Evolutionary conservation across 2,329 filamentous ascomycete species (phyloP), one percentile per base, ranked within the genome.

Genomic region (Microdochium paspali): DNA sequence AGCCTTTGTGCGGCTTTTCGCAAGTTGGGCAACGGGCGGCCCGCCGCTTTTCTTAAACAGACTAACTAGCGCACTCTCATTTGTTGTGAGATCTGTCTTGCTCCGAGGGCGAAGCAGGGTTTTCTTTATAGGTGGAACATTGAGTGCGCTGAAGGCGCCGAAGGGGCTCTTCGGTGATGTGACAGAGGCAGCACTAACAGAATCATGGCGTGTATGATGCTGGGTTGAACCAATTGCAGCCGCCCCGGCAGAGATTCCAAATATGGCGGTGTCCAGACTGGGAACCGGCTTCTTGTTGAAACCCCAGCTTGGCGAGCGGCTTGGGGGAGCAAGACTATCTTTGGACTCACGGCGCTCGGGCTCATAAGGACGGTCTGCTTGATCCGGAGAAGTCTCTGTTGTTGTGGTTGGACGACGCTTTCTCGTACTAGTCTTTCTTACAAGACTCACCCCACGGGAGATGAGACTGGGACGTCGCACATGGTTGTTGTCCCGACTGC

Each of bases 241-340:
- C 30, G 76, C 69, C 42, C 70, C 70, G 28, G 69, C 73, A 3
- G 71, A 75, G 68, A 82, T 78, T 21, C 71, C 73, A 6, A 74
- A 66, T 35, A 84, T 61, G 2, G 77, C 74, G 0, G 76, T 81
- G 55, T 80, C 82, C 53, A 84, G 72, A 56, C 72, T 80, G 2
- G 79, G 77, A 2, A 70, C 67, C 24, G 63, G 63, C 50, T 74
- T 73, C 62, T 76, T 76, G 58, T 65, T 63, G 49, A 61, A 57
- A 44, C 67, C 64, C 70, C 73, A 77, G 53, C 75, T 79, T 13
- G 68, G 62, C 18, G 71, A 71, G 26, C 74, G 72, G n/a, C 66
- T 60, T 2, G 74, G 73, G 2, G 74, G 76, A 2, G 70, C 71
- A 26, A 81, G 69, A 49, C 67, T 73, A n/a, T 73, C 69, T 30